phyloP scores from a whole-genome alignment of 306 rosid species.

The Quercus ilex region DNA sequence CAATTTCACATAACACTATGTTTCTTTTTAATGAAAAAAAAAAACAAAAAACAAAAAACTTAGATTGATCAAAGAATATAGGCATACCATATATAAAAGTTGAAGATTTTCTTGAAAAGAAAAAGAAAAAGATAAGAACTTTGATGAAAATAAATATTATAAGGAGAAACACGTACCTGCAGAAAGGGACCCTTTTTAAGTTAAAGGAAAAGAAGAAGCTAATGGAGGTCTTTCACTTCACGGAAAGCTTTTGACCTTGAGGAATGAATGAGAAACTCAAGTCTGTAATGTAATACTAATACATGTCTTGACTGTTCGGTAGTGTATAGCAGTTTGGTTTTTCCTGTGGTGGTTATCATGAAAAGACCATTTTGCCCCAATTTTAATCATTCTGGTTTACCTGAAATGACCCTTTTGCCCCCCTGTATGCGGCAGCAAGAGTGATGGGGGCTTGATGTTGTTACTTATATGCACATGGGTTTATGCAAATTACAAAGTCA shows the following conservation, averaged over 20 bases:
- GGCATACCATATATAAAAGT: neutral
- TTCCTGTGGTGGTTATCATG: neutral
- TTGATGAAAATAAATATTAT: neutral
- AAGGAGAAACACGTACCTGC: constrained; percentile 13
- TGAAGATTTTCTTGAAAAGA: neutral
- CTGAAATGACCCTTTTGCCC: constrained; percentile 7
- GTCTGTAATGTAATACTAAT: too few species aligned
- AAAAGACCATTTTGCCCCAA: constrained; percentile 13
- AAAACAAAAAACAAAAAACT: neutral
- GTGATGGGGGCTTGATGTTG: neutral
- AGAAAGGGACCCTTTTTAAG: constrained; percentile 13
- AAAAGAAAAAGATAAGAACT: neutral
- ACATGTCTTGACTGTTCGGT: constrained; percentile 21
- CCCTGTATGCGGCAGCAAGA: neutral
- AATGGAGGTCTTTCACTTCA: constrained; percentile 14
- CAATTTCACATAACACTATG: neutral
- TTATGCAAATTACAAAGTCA: neutral
- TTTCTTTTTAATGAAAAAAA: neutral
- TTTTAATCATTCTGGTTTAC: neutral
- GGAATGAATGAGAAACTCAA: neutral
- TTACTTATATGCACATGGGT: neutral
- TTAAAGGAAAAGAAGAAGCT: neutral
- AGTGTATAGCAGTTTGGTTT: constrained; percentile 10
- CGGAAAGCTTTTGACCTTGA: constrained; percentile 27
- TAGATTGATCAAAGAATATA: neutral